These are phyloP conservation scores for Spencermartinsiella ligniputridi DNA, from an alignment of 1,139 yeast species.

Conservation along the genomic window DNA sequence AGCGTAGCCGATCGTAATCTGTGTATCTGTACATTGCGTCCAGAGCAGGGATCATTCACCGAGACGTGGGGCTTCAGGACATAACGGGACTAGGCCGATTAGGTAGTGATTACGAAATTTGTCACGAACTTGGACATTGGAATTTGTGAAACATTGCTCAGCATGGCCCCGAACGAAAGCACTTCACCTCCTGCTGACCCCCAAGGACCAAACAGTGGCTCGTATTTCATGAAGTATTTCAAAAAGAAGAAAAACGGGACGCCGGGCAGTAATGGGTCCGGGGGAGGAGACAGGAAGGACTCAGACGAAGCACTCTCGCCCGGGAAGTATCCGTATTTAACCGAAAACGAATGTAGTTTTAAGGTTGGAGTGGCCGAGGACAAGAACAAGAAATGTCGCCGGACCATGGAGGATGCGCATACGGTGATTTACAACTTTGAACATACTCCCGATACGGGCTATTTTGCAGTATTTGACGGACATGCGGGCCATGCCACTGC, in stretches of 20 bases:
- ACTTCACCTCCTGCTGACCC: not conserved
- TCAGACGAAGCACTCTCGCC: not conserved
- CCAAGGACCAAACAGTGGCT: slow-evolving; percentile 3
- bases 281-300: slow-evolving; percentile 1
- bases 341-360: slow-evolving; percentile 27
- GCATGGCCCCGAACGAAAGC: not conserved
- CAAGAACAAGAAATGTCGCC: slow-evolving; percentile 71
- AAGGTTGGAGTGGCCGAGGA: slow-evolving; percentile 86
- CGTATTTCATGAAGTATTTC: slow-evolving; percentile 16
- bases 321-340: not conserved
- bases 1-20: no score
- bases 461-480: slow-evolving; percentile 94
- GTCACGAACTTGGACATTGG: no score
- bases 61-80: no score
- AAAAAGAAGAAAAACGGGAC: slow-evolving; percentile 14
- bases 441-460: slow-evolving; percentile 87
- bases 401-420: slow-evolving; percentile 96
- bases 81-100: no score
- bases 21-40: no score
- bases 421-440: slow-evolving; percentile 91
- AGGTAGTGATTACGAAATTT: no score
- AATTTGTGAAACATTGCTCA: no score
- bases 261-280: not conserved
- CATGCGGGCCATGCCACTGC: slow-evolving; percentile 96
- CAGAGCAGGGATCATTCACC: no score